Percentiles rank a stretch among this genome's conserved stretches.
These are phyloP conservation scores for Sambucus nigra DNA, from an alignment of 129 eudicot genomes.

Conservation along the genomic window DNA sequence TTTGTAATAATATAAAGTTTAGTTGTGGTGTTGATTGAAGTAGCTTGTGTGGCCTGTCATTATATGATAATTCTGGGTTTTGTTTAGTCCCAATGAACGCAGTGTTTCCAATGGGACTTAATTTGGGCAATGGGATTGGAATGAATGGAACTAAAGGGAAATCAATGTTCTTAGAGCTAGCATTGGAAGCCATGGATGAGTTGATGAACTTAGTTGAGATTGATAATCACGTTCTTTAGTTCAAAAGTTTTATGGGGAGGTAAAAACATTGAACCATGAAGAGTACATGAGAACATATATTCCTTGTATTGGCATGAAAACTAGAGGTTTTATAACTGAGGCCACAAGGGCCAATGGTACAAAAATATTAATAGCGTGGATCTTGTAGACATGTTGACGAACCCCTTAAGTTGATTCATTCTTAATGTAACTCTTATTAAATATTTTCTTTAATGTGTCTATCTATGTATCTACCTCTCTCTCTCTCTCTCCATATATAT, in stretches of 20 bases:
- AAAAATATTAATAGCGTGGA: conserved; percentile 40
- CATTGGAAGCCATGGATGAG: conserved; percentile 71
- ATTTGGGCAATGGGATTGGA: conserved; percentile 41
- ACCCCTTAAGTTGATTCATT: conserved; percentile 30
- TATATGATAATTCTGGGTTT: no score
- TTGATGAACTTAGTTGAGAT: conserved; percentile 56
- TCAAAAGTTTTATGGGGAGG: conserved; percentile 39
- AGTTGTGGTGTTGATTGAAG: no score
- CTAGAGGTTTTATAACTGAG: conserved; percentile 48
- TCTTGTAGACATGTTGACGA: conserved; percentile 51
- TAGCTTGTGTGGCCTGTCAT: no score
- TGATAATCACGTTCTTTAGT: conserved; percentile 60
- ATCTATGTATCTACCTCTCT: no score
- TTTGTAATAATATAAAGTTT: no score
- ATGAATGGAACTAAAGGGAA: conserved; percentile 22
- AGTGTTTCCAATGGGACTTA: conserved; percentile 57
- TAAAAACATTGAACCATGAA: conserved; percentile 46
- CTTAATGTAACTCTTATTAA: background rate
- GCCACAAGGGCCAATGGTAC: conserved; percentile 60
- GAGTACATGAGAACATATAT: conserved; percentile 47
- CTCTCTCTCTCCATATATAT: no score
- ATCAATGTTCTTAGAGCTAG: conserved; percentile 48
- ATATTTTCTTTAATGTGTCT: no score
- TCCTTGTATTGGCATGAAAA: conserved; percentile 55
- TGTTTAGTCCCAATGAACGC: conserved; percentile 37